Evolutionary conservation across 345 rosid genomes (phyloP).

Genomic region (Corymbia maculata): DNA sequence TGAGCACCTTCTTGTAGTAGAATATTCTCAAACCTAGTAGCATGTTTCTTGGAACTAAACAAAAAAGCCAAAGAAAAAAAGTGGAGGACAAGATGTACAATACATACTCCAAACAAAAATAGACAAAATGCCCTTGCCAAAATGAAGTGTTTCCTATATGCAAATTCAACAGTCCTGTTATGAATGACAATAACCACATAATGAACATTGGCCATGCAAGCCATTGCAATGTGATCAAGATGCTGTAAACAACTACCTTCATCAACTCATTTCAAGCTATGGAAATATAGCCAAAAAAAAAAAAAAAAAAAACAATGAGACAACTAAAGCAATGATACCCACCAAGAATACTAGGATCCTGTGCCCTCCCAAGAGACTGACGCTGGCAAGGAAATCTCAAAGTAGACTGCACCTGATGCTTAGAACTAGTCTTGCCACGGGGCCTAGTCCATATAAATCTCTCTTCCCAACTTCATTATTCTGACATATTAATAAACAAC

Average conservation of each 20-base stretch:
- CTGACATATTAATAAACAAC: constrained; percentile 42
- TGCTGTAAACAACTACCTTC: background rate
- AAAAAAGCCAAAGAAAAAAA: background rate
- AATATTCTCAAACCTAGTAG: background rate
- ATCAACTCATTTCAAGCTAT: background rate
- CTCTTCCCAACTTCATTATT: constrained; percentile 52
- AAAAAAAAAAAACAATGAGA: background rate
- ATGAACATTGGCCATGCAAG: background rate
- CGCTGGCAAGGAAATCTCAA: constrained; percentile 9
- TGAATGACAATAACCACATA: background rate
- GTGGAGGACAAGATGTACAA: background rate
- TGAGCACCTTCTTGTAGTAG: background rate
- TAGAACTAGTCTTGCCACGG: constrained; percentile 19
- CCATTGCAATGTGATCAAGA: background rate
- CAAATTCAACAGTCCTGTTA: background rate
- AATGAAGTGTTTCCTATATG: background rate
- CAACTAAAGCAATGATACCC: background rate
- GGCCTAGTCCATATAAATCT: constrained; percentile 38
- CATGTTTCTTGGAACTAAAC: background rate
- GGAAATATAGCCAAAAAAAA: background rate
- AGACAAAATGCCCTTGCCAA: background rate
- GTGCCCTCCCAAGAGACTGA: constrained; percentile 1
- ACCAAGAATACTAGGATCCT: constrained; percentile 28
- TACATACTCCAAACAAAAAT: background rate
- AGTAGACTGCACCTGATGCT: constrained; percentile 23